phyloP scores from a whole-genome alignment of 371 early-diverging fungal species.

The Apophysomyces variabilis region DNA sequence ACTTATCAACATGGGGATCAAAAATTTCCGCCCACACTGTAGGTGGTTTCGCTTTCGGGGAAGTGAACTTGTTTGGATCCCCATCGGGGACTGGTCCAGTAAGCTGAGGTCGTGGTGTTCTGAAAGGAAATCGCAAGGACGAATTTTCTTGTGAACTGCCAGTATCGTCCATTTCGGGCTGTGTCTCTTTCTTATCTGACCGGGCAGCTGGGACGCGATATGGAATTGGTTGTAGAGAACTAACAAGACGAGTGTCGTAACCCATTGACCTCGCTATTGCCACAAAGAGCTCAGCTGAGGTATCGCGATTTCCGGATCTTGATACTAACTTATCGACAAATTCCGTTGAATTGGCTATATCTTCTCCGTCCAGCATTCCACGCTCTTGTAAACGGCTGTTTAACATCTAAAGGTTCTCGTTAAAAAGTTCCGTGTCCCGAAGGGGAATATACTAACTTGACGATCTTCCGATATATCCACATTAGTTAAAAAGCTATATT shows the following conservation, averaged over 20 bases:
- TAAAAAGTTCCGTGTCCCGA: neutral
- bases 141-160: neutral
- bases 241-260: constrained; percentile 62
- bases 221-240: constrained; percentile 69
- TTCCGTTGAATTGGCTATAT: constrained; percentile 21
- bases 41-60: constrained; percentile 39
- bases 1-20: constrained; percentile 41
- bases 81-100: constrained; percentile 21
- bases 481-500: constrained; percentile 30
- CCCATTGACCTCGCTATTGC: constrained; percentile 59
- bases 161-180: neutral
- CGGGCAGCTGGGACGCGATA: constrained; percentile 43
- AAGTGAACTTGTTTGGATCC: constrained; percentile 30
- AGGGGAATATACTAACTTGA: constrained; percentile 8
- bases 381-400: constrained; percentile 5
- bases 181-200: neutral
- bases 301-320: constrained; percentile 48
- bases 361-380: constrained; percentile 26
- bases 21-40: constrained; percentile 70
- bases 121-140: constrained; percentile 26
- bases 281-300: constrained; percentile 63
- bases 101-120: constrained; percentile 18
- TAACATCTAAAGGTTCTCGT: constrained; percentile 7
- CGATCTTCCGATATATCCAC: constrained; percentile 18
- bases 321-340: constrained; percentile 29